These are phyloP conservation scores for Kodamaea restingae DNA, from an alignment of 805 yeast species.

Conservation along the genomic window DNA sequence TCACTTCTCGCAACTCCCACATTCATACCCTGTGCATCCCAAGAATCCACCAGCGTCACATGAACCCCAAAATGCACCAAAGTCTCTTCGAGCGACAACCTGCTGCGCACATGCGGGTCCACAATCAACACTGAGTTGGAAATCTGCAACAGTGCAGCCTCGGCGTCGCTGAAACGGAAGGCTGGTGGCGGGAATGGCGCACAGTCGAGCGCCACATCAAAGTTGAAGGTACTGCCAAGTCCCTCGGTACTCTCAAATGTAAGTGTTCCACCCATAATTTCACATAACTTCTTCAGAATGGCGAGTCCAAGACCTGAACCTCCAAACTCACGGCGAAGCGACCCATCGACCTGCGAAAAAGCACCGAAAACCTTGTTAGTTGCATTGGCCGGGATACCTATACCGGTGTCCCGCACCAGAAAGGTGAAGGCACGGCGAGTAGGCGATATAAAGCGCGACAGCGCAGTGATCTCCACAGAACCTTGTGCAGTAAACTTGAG, in stretches of 20 bases:
- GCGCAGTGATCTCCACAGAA: constrained; percentile 35
- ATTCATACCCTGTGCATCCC: no score
- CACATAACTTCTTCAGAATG: constrained; percentile 45
- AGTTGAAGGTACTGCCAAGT: constrained; percentile 44
- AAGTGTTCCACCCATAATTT: constrained; percentile 46
- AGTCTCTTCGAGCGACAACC: constrained; percentile 28
- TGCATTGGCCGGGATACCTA: constrained; percentile 47
- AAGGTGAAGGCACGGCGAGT: constrained; percentile 37
- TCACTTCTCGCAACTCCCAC: no score
- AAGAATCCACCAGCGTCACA: no score
- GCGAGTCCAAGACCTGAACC: constrained; percentile 52
- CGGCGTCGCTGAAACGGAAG: constrained; percentile 10
- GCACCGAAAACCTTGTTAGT: constrained; percentile 47
- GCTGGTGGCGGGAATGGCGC: constrained; percentile 20
- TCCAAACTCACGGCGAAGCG: constrained; percentile 48
- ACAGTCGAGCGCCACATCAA: constrained; percentile 31
- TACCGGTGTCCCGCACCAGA: constrained; percentile 48
- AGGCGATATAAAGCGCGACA: constrained; percentile 22
- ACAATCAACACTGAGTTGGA: constrained; percentile 27
- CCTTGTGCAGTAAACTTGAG: constrained; percentile 48
- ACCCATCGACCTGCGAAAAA: constrained; percentile 54
- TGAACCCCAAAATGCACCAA: constrained; percentile 34
- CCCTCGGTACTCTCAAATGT: constrained; percentile 45
- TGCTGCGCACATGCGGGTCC: constrained; percentile 27
- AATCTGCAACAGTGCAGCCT: constrained; percentile 10